Conservation (phyloP, 306 rosid species). For the Mucuna pruriens region DNA sequence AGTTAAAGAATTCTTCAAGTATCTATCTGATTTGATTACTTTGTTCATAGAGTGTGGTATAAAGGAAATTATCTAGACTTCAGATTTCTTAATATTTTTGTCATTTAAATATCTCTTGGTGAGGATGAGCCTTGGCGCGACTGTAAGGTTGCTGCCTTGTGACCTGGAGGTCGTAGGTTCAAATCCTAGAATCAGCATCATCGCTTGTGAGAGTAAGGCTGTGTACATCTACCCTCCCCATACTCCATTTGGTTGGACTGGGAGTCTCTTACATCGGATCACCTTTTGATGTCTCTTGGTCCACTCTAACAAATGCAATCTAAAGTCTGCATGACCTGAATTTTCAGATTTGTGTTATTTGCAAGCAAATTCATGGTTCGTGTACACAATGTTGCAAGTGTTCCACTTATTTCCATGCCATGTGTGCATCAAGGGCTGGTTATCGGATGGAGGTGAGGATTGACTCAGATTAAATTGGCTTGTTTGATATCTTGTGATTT, state of each 20-base stretch:
- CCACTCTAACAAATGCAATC: slow-evolving; percentile 35
- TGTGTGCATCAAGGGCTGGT: slow-evolving; percentile 99
- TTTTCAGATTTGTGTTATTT: slow-evolving; percentile 96
- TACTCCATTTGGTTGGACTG: not conserved
- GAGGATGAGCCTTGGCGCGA: not conserved
- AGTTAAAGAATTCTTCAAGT: slow-evolving; percentile 12
- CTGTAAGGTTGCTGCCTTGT: not conserved
- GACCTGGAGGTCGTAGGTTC: not conserved
- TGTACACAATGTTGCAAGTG: slow-evolving; percentile 99
- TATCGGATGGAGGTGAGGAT: slow-evolving; percentile 95
- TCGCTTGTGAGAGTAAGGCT: not conserved
- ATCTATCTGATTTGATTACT: slow-evolving; percentile 15
- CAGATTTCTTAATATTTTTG: slow-evolving; percentile 27
- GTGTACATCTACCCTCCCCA: not conserved
- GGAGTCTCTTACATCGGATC: not conserved
- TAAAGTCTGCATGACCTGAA: slow-evolving; percentile 32
- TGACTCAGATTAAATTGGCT: slow-evolving; percentile 23
- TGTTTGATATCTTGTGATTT: slow-evolving; percentile 23
- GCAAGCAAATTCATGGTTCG: slow-evolving; percentile 98
- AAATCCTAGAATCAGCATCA: not conserved
- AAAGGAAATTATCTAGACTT: slow-evolving; percentile 32
- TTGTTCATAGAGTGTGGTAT: not conserved
- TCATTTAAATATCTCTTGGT: slow-evolving; percentile 29
- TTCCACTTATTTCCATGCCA: slow-evolving; percentile 98
- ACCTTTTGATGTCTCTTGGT: slow-evolving; percentile 11